phyloP scores from a whole-genome alignment of 441 rosid genomes.

The Dalechampia spathulata region DNA sequence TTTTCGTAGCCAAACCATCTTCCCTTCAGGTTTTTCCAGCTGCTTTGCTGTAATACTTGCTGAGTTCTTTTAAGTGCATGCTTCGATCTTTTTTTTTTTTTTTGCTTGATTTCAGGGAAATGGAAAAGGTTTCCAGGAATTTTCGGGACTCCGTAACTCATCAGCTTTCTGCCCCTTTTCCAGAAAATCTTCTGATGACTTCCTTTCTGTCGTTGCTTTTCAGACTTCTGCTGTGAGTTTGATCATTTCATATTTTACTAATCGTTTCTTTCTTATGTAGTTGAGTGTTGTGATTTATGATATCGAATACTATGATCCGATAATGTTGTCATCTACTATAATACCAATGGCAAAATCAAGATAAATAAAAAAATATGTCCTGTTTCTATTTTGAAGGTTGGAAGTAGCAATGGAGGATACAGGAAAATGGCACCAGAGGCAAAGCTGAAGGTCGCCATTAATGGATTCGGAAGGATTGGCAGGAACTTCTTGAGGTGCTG shows the following conservation, averaged over 20 bases:
- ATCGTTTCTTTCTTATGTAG: no score
- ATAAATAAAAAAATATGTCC: no score
- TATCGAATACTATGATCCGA: no score
- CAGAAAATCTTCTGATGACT: conserved; percentile 67
- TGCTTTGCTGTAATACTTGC: not conserved
- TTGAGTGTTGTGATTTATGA: no score
- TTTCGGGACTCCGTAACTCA: conserved; percentile 71
- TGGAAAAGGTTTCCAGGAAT: conserved; percentile 62
- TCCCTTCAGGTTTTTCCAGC: conserved; percentile 60
- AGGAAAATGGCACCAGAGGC: conserved; percentile 60
- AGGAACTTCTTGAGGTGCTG: conserved; percentile 94
- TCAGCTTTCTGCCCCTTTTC: conserved; percentile 50
- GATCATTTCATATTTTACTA: not conserved
- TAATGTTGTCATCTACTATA: no score
- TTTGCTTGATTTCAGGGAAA: conserved; percentile 28
- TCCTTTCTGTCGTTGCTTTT: conserved; percentile 53
- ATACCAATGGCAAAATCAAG: no score
- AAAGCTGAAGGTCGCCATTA: conserved; percentile 81
- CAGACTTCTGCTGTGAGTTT: conserved; percentile 76
- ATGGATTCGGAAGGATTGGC: conserved; percentile 86
- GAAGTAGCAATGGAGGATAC: conserved; percentile 60
- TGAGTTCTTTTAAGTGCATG: not conserved
- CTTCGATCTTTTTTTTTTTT: not conserved
- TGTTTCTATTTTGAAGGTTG: no score
- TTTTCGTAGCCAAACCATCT: conserved; percentile 84